Percentiles rank a stretch among this genome's conserved stretches.
Evolutionary conservation across 257 asterid genomes (phyloP).

Genomic region (Sherardia arvensis): DNA sequence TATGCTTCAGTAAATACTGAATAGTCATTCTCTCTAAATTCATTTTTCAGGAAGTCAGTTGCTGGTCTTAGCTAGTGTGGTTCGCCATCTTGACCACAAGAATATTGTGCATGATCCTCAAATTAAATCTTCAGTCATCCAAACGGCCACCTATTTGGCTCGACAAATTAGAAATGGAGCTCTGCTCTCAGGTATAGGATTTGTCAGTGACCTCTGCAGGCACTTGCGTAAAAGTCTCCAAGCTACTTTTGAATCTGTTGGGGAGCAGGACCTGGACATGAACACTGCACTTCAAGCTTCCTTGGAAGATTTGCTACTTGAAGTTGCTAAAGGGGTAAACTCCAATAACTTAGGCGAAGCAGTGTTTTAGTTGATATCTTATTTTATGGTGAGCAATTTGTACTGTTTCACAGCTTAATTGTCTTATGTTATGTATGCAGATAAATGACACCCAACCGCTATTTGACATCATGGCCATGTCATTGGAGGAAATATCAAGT

Average conservation of each 20-base stretch:
- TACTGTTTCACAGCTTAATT: not conserved
- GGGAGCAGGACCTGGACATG: slow-evolving; percentile 49
- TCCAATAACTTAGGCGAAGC: slow-evolving; percentile 1
- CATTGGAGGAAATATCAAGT: slow-evolving; percentile 84
- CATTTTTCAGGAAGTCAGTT: slow-evolving; percentile 54
- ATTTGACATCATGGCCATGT: slow-evolving; percentile 87
- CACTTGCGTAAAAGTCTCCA: slow-evolving; percentile 91
- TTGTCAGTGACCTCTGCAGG: slow-evolving; percentile 80
- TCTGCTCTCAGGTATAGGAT: slow-evolving; percentile 69
- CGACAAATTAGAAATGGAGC: slow-evolving; percentile 60
- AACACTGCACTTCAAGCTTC: slow-evolving; percentile 63
- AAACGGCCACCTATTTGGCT: slow-evolving; percentile 75
- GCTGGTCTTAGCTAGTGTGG: slow-evolving; percentile 61
- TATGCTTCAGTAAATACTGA: not conserved
- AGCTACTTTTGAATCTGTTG: slow-evolving; percentile 67
- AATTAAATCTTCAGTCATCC: slow-evolving; percentile 57
- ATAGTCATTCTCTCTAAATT: not conserved
- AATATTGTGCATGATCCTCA: slow-evolving; percentile 70
- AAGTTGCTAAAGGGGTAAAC: slow-evolving; percentile 91
- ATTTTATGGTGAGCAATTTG: not conserved
- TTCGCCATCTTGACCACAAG: slow-evolving; percentile 94
- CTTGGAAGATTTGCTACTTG: slow-evolving; percentile 74
- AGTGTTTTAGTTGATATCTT: not conserved
- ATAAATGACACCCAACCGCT: slow-evolving; percentile 69
- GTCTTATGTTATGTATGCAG: slow-evolving; percentile 27